These are phyloP conservation scores for Aristolochia fimbriata DNA, from an alignment of 164 flowering plant genomes.

Conservation along the genomic window DNA sequence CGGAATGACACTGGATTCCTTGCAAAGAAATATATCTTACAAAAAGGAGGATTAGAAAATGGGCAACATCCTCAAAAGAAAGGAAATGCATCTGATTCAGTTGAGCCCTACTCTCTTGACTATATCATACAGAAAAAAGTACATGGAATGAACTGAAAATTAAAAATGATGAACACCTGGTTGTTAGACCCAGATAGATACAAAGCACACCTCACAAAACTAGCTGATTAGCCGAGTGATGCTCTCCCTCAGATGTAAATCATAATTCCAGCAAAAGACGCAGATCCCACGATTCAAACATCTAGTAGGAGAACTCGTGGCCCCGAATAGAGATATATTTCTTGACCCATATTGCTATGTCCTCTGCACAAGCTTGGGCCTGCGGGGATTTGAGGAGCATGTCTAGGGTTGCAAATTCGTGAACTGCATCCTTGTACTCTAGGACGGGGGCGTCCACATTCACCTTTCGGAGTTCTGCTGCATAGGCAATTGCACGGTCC, in stretches of 20 bases:
- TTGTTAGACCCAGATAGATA: neutral
- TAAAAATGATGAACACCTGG: neutral
- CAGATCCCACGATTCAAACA: neutral
- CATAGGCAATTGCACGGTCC: conserved; percentile 51
- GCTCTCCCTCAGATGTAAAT: conserved; percentile 1
- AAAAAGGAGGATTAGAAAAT: no score
- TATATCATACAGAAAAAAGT: neutral
- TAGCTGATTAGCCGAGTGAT: neutral
- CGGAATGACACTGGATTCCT: no score
- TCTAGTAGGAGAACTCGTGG: conserved; percentile 45
- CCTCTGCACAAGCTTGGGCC: conserved; percentile 53
- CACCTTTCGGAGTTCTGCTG: conserved; percentile 46
- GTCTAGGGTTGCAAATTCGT: conserved; percentile 52
- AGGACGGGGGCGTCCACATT: conserved; percentile 53
- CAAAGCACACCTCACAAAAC: neutral
- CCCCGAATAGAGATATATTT: conserved; percentile 46
- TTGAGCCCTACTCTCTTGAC: neutral
- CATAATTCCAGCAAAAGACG: conserved; percentile 2
- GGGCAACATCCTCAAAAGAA: no score
- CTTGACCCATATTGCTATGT: conserved; percentile 54
- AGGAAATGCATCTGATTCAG: no score
- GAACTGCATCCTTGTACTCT: conserved; percentile 50
- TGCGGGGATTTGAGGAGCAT: conserved; percentile 44
- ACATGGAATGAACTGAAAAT: neutral
- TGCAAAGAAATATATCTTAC: no score